Evolutionary conservation across 305 asterid genomes (phyloP), one percentile per base, ranked within the genome.

Genomic region (Fraxinus sp.): DNA sequence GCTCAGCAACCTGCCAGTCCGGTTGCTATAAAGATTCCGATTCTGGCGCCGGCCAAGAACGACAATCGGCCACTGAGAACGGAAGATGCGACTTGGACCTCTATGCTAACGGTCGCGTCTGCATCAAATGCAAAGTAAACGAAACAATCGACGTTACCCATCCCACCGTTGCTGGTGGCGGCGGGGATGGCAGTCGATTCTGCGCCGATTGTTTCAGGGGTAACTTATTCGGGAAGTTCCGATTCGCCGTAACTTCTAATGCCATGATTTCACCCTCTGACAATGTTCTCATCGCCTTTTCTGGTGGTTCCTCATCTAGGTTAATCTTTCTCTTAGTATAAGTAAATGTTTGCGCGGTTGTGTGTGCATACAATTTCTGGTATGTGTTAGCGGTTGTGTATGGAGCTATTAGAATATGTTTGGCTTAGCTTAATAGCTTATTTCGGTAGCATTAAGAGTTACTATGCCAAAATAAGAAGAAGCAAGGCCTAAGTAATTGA

Each of bases 231-330:
- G 97, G 95, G 44, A 95, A 94, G 94, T 95, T 95, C 59, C 90
- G 96, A 82, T 88, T 94, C 18, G 90, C 98, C 0, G 97, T 94
- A 41, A 90, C 93, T 70, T 87, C 98, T 46, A 95, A 94, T 85
- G 98, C 91, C 22, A 85, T 95, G 95, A 93, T 95, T 86, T 91
- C 89, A 49, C 98, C 98, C 39, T 86, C 97, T 24, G 98, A 94
- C 85, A 92, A 91, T 4, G 91, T 93, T 71, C 98, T 94, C 73
- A 93, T 95, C 16, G 98, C 97, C 0, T 95, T 94, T 84, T 94
- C 99, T 14, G 98, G 98, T 39, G 97, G 97, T 66, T 84, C 94
- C 52, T 89, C 94, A 30, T 95, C 99, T 78, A 94, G 99, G 99
- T 95, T 18, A 30, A 16, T 70, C 75, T 79, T 4, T 13, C 8